Evolutionary conservation across 2,329 filamentous ascomycete genomes (phyloP).

Genomic region (Alternaria postmessia): DNA sequence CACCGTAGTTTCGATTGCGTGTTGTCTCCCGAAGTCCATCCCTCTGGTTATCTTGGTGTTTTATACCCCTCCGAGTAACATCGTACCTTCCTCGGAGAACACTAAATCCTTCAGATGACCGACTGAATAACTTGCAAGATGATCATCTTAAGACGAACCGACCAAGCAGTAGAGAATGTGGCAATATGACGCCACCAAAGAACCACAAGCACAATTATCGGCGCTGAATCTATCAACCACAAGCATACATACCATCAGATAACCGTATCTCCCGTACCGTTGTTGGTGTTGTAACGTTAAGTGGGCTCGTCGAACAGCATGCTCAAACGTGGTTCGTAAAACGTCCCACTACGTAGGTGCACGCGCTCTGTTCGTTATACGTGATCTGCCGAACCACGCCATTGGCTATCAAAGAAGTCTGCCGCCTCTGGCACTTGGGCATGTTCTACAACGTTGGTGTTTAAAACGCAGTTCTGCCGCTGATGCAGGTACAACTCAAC

Average conservation of each 20-base stretch:
- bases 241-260: background rate
- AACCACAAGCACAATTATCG: background rate
- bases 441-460: background rate
- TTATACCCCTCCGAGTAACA: background rate
- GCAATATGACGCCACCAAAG: background rate
- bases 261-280: background rate
- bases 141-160: background rate
- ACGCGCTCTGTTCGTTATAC: constrained; percentile 1
- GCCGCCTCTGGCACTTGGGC: background rate
- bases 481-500: background rate
- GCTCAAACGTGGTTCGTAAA: constrained; percentile 1
- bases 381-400: background rate
- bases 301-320: constrained; percentile 2
- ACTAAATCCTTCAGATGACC: background rate
- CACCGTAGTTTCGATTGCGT: background rate
- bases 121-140: background rate
- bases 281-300: background rate
- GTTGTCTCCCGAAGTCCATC: background rate
- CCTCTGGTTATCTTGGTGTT: background rate
- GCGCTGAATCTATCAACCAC: background rate
- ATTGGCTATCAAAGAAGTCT: background rate
- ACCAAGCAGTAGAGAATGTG: background rate
- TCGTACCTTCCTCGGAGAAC: background rate
- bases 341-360: constrained; percentile 9
- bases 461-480: constrained; percentile 1